These are phyloP conservation scores for Capsicum rhomboideum DNA, from an alignment of 257 asterid species.

Conservation along the genomic window DNA sequence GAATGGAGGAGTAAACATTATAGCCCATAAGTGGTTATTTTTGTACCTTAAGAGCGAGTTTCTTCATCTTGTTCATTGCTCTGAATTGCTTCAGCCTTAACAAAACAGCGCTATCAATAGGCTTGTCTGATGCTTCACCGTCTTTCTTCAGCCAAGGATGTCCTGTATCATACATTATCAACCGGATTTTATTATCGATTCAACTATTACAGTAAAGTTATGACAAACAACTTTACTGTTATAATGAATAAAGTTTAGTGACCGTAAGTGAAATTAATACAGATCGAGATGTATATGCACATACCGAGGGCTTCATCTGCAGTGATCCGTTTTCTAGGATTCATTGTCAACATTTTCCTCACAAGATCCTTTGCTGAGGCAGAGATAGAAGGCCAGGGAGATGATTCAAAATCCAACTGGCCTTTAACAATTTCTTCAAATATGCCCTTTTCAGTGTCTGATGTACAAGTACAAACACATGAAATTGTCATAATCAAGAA, in stretches of 20 bases:
- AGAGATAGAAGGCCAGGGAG: conserved; percentile 46
- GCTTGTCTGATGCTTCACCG: conserved; percentile 86
- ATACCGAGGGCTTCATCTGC: conserved; percentile 37
- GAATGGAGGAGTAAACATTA: neutral
- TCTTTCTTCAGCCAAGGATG: conserved; percentile 91
- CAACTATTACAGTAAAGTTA: neutral
- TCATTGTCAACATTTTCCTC: conserved; percentile 27
- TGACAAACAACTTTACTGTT: neutral
- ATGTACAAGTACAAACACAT: neutral
- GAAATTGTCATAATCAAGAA: neutral
- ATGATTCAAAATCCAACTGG: conserved; percentile 22
- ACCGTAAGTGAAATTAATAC: neutral
- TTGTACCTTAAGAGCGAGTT: conserved; percentile 78
- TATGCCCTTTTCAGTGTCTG: conserved; percentile 31
- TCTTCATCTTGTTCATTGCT: conserved; percentile 85
- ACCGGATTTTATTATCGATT: neutral
- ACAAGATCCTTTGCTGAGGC: conserved; percentile 34
- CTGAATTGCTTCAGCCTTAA: conserved; percentile 89
- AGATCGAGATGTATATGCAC: neutral
- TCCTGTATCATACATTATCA: conserved; percentile 32
- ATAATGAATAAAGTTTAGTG: neutral
- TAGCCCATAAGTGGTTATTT: neutral
- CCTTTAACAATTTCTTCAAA: conserved; percentile 24
- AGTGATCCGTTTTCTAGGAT: conserved; percentile 29
- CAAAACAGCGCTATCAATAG: conserved; percentile 75